These are phyloP conservation scores for Colletotrichum sansevieriae DNA, from an alignment of 2,329 filamentous ascomycete genomes.

Conservation along the genomic window DNA sequence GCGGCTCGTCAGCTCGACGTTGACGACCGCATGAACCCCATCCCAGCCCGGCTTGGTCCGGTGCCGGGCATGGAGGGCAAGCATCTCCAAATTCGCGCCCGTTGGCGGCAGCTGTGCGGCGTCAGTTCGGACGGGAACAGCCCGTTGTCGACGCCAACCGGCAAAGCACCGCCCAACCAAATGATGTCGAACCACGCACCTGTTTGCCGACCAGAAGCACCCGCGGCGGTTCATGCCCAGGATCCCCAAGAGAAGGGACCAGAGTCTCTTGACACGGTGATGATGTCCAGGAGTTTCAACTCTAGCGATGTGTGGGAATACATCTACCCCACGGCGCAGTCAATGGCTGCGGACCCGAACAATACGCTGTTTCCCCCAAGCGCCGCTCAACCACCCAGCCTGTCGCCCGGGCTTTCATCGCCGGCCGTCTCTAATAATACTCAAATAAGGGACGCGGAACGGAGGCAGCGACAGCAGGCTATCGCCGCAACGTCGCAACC, in stretches of 20 bases:
- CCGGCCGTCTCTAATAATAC: slow-evolving; percentile 11
- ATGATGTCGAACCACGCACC: neutral
- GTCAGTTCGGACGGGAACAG: slow-evolving; percentile 53
- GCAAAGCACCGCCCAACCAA: neutral
- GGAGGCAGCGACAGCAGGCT: slow-evolving; percentile 43
- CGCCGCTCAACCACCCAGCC: slow-evolving; percentile 19
- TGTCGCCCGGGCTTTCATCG: slow-evolving; percentile 4
- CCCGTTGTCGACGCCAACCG: slow-evolving; percentile 44
- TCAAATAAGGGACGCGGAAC: slow-evolving; percentile 38
- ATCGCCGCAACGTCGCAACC: slow-evolving; percentile 44
- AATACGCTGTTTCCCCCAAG: slow-evolving; percentile 30
- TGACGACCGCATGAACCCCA: slow-evolving; percentile 59
- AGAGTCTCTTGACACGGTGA: slow-evolving; percentile 37
- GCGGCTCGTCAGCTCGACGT: slow-evolving; percentile 64
- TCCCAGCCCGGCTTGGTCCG: slow-evolving; percentile 61
- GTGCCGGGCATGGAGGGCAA: slow-evolving; percentile 61
- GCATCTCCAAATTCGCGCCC: slow-evolving; percentile 60
- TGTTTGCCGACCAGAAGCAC: neutral
- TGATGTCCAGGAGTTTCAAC: slow-evolving; percentile 38
- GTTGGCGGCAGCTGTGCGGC: slow-evolving; percentile 61
- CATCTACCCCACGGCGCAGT: slow-evolving; percentile 38
- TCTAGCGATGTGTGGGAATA: slow-evolving; percentile 40
- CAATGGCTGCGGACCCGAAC: slow-evolving; percentile 32
- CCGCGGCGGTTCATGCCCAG: neutral
- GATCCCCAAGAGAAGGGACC: slow-evolving; percentile 9